Conservation (phyloP, 2,329 filamentous ascomycete genomes). For the Cladophialophora exuberans region DNA sequence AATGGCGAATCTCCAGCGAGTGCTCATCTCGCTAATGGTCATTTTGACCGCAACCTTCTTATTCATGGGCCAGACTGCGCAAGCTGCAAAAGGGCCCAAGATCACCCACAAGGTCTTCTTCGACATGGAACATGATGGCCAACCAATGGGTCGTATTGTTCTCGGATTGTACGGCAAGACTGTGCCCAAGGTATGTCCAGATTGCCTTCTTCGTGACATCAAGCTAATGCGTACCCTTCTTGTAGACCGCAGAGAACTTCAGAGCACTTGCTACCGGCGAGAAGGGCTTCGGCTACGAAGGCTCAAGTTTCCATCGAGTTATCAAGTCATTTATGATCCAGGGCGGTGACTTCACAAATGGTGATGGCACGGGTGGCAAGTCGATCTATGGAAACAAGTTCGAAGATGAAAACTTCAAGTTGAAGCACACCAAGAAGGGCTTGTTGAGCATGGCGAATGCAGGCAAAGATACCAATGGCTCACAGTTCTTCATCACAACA, state of each 20-base stretch:
- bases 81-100: constrained; percentile 84
- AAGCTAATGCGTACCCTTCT: neutral
- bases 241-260: constrained; percentile 67
- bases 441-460: constrained; percentile 69
- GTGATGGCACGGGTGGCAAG: constrained; percentile 68
- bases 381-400: constrained; percentile 71
- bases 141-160: constrained; percentile 63
- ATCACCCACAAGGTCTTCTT: constrained; percentile 84
- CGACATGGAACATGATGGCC: constrained; percentile 66
- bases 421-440: constrained; percentile 68
- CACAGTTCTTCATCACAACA: constrained; percentile 70
- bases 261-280: constrained; percentile 67
- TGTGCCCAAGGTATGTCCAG: constrained; percentile 60
- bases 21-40: constrained; percentile 73
- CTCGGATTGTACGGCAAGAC: constrained; percentile 71
- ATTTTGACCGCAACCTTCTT: constrained; percentile 75
- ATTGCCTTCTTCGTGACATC: neutral
- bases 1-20: constrained; percentile 76
- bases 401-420: constrained; percentile 71
- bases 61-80: constrained; percentile 73
- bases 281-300: constrained; percentile 69
- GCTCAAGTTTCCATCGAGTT: constrained; percentile 69
- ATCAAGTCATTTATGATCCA: constrained; percentile 74
- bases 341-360: constrained; percentile 68
- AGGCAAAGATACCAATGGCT: constrained; percentile 52